Percentiles rank a stretch among this genome's conserved stretches.
phyloP scores from a whole-genome alignment of 768 basidiomycete species.

The Termitomyces sp. region DNA sequence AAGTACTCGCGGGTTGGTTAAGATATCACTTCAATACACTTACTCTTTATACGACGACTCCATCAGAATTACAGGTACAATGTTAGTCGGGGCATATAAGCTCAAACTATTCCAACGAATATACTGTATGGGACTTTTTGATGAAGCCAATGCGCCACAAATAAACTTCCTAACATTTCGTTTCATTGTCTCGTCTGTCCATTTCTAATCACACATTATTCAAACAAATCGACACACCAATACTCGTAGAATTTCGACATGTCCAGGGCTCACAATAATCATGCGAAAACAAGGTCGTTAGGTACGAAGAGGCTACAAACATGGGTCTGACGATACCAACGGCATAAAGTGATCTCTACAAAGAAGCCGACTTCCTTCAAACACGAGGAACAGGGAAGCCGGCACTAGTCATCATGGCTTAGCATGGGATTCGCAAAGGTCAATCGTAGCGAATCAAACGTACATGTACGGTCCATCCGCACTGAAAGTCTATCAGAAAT shows the following conservation, averaged over 20 bases:
- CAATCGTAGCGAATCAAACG: neutral
- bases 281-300: neutral
- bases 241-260: neutral
- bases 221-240: neutral
- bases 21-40: conserved; percentile 76
- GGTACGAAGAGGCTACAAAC: neutral
- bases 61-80: no score
- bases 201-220: neutral
- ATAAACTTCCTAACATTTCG: neutral
- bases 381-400: conserved; percentile 4
- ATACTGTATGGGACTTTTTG: neutral
- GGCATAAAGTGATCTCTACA: neutral
- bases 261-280: no score
- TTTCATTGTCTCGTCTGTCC: neutral
- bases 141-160: neutral
- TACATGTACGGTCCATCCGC: neutral
- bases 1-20: conserved; percentile 46
- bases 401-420: neutral
- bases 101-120: neutral
- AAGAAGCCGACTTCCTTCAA: neutral
- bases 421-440: neutral
- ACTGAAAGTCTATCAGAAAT: neutral
- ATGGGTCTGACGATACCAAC: neutral
- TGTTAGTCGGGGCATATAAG: neutral
- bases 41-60: no score